These are phyloP conservation scores for Lecanicillium sp. DNA, from an alignment of 2,329 filamentous ascomycete genomes.

Conservation along the genomic window DNA sequence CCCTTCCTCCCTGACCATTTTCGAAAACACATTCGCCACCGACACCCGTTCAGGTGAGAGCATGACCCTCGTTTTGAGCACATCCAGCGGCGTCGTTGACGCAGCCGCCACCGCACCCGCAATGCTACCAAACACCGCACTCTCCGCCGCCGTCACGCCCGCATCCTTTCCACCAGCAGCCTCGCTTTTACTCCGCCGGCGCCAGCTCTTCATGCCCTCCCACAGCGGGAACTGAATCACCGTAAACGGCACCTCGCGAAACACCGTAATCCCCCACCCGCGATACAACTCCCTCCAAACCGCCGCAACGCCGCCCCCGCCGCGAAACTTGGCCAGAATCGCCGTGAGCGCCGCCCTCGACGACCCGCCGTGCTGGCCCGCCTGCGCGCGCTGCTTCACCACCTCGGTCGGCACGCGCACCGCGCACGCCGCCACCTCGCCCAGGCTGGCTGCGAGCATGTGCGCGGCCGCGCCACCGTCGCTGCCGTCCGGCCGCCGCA, in stretches of 20 bases:
- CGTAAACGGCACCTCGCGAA: slow-evolving; percentile 95
- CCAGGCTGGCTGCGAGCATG: slow-evolving; percentile 78
- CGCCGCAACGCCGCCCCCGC: slow-evolving; percentile 36
- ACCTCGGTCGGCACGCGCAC: slow-evolving; percentile 91
- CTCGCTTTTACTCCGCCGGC: slow-evolving; percentile 33
- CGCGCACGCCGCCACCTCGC: slow-evolving; percentile 87
- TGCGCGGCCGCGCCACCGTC: slow-evolving; percentile 44
- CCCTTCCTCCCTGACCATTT: slow-evolving; percentile 59
- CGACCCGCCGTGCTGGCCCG: slow-evolving; percentile 67
- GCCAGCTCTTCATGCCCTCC: slow-evolving; percentile 81
- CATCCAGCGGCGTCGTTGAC: slow-evolving; percentile 86
- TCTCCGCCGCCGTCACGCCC: slow-evolving; percentile 71
- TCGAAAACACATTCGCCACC: slow-evolving; percentile 50
- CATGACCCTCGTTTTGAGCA: slow-evolving; percentile 97
- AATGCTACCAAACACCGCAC: slow-evolving; percentile 74
- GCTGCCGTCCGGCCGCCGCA: slow-evolving; percentile 26
- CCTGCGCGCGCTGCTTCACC: slow-evolving; percentile 93
- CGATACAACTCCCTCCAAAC: slow-evolving; percentile 84
- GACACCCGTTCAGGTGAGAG: slow-evolving; percentile 62
- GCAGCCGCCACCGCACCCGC: slow-evolving; percentile 81
- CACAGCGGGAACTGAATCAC: slow-evolving; percentile 96
- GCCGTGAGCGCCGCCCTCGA: slow-evolving; percentile 59
- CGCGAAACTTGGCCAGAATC: slow-evolving; percentile 50
- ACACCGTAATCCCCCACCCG: slow-evolving; percentile 85
- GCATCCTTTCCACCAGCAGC: too few relatives aligned